Percentiles rank a stretch among this genome's conserved stretches.
Conservation (phyloP, 345 rosid species). For the Citrus unshiu region DNA sequence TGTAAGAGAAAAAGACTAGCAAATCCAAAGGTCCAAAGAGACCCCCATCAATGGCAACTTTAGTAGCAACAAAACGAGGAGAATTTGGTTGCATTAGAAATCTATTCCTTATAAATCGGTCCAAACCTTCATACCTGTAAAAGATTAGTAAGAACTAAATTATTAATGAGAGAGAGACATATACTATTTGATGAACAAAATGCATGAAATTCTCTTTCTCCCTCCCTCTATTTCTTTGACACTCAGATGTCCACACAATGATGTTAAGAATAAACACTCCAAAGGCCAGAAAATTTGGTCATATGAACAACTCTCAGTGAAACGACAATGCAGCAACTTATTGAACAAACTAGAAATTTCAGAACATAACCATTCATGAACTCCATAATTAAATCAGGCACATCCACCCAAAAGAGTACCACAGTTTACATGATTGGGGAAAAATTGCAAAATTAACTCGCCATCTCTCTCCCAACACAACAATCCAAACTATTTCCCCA, state of each 20-base stretch:
- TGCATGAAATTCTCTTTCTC: not conserved
- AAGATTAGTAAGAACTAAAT: not conserved
- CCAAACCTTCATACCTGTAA: constrained; percentile 80
- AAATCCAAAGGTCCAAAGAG: constrained; percentile 90
- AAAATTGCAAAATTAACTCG: not conserved
- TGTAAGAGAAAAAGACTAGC: constrained; percentile 75
- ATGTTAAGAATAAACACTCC: not conserved
- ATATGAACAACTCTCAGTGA: not conserved
- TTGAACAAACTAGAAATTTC: not conserved
- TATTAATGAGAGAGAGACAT: not conserved
- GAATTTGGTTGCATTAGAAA: constrained; percentile 66
- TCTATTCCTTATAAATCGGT: constrained; percentile 57
- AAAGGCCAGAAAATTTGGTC: not conserved
- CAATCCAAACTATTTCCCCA: not conserved
- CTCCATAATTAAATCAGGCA: not conserved
- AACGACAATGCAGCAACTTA: not conserved
- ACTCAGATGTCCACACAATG: not conserved
- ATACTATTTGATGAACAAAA: not conserved
- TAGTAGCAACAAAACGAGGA: constrained; percentile 62
- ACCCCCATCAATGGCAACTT: constrained; percentile 86
- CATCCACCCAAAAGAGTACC: not conserved
- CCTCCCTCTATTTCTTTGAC: not conserved
- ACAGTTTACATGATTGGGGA: not conserved
- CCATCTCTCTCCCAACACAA: not conserved
- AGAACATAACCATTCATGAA: not conserved